phyloP scores from a whole-genome alignment of 148 eudicot species.

The Fallopia convolvulus region DNA sequence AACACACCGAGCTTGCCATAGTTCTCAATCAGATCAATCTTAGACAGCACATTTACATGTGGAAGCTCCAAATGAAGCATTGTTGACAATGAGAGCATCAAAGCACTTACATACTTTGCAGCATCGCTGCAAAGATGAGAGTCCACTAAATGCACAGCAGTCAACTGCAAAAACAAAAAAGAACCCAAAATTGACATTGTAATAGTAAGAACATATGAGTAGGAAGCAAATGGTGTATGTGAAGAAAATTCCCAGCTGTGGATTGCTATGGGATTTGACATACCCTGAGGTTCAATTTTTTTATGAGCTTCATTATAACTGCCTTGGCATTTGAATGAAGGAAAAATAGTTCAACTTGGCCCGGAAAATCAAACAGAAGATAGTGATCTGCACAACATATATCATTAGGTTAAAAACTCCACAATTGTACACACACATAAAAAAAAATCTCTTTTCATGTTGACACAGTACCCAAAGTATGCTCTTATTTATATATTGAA shows the following conservation, averaged over 20 bases:
- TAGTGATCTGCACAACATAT: constrained; percentile 73
- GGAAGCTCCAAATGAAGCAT: constrained; percentile 98
- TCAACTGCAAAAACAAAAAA: constrained; percentile 45
- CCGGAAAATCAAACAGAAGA: constrained; percentile 95
- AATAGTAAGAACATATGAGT: not conserved
- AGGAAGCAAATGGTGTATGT: not conserved
- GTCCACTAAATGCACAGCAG: constrained; percentile 88
- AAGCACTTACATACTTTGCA: constrained; percentile 84
- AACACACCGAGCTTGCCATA: constrained; percentile 80
- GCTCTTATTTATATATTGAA: not conserved
- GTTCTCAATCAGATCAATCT: constrained; percentile 88
- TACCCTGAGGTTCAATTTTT: constrained; percentile 88
- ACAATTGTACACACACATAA: not conserved
- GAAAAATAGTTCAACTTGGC: constrained; percentile 96
- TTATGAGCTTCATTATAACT: constrained; percentile 63
- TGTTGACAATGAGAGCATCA: constrained; percentile 84
- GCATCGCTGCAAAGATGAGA: constrained; percentile 96
- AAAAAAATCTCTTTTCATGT: too few species aligned
- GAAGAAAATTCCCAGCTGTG: not conserved
- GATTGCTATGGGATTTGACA: constrained; percentile 4
- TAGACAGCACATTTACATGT: constrained; percentile 87
- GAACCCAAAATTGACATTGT: not conserved
- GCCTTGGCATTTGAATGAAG: constrained; percentile 77
- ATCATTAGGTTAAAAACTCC: not conserved
- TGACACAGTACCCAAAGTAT: not conserved